Evolutionary conservation across 2,329 filamentous ascomycete genomes (phyloP).

Genomic region (Massarina eburnea): DNA sequence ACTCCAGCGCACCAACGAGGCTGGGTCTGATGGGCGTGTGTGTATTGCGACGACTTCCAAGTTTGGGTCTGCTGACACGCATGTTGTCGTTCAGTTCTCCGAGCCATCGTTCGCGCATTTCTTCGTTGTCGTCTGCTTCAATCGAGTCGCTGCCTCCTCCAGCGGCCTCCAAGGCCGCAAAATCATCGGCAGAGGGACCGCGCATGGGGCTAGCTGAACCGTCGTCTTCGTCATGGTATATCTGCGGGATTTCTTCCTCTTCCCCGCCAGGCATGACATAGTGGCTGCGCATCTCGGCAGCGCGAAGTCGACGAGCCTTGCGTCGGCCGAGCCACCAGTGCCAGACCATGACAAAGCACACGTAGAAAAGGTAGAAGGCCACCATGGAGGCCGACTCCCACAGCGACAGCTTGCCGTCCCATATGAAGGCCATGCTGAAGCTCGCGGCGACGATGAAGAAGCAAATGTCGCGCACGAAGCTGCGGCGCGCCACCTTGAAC

Average conservation of each 20-base stretch:
- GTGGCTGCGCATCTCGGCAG: constrained; percentile 73
- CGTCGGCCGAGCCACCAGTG: constrained; percentile 78
- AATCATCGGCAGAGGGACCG: constrained; percentile 62
- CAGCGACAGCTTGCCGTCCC: constrained; percentile 77
- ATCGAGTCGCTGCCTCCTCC: constrained; percentile 59
- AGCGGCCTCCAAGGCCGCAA: constrained; percentile 61
- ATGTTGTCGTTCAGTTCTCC: constrained; percentile 92
- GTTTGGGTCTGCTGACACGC: constrained; percentile 73
- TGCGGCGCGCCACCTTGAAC: constrained; percentile 85
- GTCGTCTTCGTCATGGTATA: constrained; percentile 59
- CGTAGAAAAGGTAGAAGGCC: constrained; percentile 86
- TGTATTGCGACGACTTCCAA: constrained; percentile 68
- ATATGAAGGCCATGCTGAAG: constrained; percentile 85
- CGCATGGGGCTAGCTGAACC: constrained; percentile 50
- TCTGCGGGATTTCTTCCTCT: constrained; percentile 58
- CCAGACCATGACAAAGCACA: constrained; percentile 83
- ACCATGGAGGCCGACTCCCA: constrained; percentile 96
- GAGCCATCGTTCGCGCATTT: constrained; percentile 64
- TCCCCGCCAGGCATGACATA: constrained; percentile 65
- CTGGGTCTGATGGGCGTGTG: constrained; percentile 88
- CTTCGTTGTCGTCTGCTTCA: constrained; percentile 59
- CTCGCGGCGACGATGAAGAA: constrained; percentile 88
- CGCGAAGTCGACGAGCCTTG: constrained; percentile 63
- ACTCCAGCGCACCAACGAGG: constrained; percentile 89
- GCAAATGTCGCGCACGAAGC: constrained; percentile 85